These are phyloP conservation scores for Ambrosia trifida DNA, from an alignment of 129 eudicot species.

Conservation along the genomic window DNA sequence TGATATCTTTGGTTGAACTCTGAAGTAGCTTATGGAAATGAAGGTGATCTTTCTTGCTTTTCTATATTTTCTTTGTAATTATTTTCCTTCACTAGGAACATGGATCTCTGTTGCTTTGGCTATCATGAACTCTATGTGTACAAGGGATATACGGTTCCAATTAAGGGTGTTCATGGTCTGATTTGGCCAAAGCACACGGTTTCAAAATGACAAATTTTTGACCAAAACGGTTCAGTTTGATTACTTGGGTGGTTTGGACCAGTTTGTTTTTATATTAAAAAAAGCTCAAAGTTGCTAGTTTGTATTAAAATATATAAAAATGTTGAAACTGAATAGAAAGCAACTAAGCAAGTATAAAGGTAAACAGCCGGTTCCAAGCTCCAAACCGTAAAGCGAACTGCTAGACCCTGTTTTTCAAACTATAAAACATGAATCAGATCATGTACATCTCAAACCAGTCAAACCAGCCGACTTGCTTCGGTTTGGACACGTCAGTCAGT, in stretches of 20 bases:
- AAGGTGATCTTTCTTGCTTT: conserved; percentile 47
- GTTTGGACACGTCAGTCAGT: neutral
- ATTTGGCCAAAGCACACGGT: neutral
- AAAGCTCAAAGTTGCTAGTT: neutral
- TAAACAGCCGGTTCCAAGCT: neutral
- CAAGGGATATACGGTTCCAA: neutral
- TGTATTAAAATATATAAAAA: neutral
- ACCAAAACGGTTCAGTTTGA: neutral
- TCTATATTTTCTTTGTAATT: neutral
- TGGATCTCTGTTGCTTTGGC: neutral
- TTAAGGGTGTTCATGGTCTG: neutral
- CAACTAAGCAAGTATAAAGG: neutral
- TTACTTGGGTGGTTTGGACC: neutral
- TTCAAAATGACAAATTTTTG: neutral
- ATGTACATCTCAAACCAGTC: neutral
- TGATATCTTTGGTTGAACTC: conserved; percentile 39
- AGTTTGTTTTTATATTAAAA: neutral
- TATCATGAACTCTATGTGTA: neutral
- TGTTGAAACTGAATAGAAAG: neutral
- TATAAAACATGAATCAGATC: neutral
- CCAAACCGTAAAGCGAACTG: neutral
- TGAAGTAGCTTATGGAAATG: conserved; percentile 73
- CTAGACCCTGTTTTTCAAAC: neutral
- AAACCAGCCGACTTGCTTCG: neutral
- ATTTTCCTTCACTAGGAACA: neutral